Evolutionary conservation across 768 basidiomycete genomes (phyloP), one percentile per base, ranked within the genome.

Genomic region (Pisolithus marmoratus): DNA sequence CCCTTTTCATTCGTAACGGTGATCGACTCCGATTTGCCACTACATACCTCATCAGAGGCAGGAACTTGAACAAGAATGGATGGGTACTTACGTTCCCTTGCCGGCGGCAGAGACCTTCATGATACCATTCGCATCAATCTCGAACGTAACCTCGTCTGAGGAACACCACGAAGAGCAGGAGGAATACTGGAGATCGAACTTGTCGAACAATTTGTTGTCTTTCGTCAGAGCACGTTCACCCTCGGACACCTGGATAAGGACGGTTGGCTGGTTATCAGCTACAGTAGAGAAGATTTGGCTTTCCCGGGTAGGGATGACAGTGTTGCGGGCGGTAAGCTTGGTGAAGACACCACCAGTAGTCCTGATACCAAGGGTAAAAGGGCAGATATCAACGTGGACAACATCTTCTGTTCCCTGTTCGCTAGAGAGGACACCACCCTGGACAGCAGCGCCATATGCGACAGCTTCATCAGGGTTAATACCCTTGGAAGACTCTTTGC

Each of bases 381-480:
- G 94, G 75, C 86, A 88, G 67, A 98, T 91, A 70, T 99, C 95
- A 63, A 99, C 90, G 52, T 98, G 87, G 55, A 97, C 87, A 56
- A 97, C 80, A 59, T 93, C 94, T 55, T 82, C 83, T 51, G 90
- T 90, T 56, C 87, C 88, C 67, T 90, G 87, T 63, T 92, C 93
- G 57, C 95, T 95, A 45, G 94, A 88, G 58, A 99, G 89, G 63
- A 99, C 95, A 75, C 92, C 95, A 72, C 91, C 95, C 73, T 99
- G 95, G 59, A 98, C 92, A 50, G 95, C 95, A 57, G 95, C 95
- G 79, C 95, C 95, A 63, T 96, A 97, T 44, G 95, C 94, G 60
- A 99, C 95, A 56, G 95, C 95, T 76, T 99, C 95, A 70, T 99
- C 95, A 49, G 94, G 94, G 81, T 99, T 97, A 77, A 97, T 99